These are phyloP conservation scores for Coprinopsis strossmayeri DNA, from an alignment of 768 basidiomycete genomes.

Conservation along the genomic window DNA sequence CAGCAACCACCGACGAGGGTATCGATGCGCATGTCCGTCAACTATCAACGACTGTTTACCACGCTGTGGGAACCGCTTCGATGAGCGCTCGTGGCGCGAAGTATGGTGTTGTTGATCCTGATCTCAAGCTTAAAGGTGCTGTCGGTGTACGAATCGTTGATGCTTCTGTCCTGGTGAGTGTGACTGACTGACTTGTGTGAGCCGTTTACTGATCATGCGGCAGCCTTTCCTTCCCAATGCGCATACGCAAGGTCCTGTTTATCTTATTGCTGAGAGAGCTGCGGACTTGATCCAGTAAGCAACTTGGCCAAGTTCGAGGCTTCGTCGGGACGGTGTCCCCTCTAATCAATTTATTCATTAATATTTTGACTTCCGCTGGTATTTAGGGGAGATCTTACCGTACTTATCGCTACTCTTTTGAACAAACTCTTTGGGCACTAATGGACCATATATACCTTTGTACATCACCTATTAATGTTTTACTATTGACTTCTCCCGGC, in stretches of 20 bases:
- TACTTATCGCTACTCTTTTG: no score
- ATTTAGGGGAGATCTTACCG: no score
- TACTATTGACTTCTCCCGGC: no score
- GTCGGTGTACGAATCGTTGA: constrained; percentile 28
- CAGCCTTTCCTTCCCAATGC: constrained; percentile 11
- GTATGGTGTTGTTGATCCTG: constrained; percentile 26
- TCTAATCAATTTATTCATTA: no score
- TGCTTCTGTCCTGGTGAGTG: constrained; percentile 24
- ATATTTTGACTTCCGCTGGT: no score
- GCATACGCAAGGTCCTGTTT: constrained; percentile 10
- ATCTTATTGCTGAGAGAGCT: constrained; percentile 11
- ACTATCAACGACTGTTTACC: constrained; percentile 13
- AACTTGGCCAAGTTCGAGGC: no score
- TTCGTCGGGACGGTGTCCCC: no score
- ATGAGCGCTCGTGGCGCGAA: constrained; percentile 19
- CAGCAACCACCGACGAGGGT: constrained; percentile 21
- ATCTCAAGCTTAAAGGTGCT: constrained; percentile 25
- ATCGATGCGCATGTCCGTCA: constrained; percentile 22
- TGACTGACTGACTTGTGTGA: background rate
- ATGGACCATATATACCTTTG: no score
- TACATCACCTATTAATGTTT: no score
- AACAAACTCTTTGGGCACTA: no score
- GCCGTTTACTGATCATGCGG: background rate
- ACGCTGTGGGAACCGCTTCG: constrained; percentile 23
- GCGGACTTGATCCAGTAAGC: constrained; percentile 4